phyloP scores from a whole-genome alignment of 495 filamentous ascomycete genomes.

The Darksidea phi region DNA sequence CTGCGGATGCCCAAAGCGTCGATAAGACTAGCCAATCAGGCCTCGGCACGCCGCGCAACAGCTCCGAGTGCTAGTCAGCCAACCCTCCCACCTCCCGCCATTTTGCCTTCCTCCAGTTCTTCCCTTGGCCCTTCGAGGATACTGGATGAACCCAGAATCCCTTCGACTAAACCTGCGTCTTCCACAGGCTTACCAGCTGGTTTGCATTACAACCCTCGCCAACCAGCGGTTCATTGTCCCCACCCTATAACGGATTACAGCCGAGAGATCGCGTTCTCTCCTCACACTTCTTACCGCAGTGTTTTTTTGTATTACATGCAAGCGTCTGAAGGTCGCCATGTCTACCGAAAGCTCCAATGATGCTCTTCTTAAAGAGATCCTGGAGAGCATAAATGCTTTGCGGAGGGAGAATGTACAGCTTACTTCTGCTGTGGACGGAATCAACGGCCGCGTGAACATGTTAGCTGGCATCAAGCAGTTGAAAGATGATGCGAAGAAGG shows the following conservation, averaged over 20 bases:
- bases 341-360: constrained; percentile 26
- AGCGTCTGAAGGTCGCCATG: constrained; percentile 25
- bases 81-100: not conserved
- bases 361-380: constrained; percentile 52
- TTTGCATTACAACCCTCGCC: constrained; percentile 1
- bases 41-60: constrained; percentile 1
- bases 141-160: not conserved
- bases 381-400: constrained; percentile 53
- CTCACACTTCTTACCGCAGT: not conserved
- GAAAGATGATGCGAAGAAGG: constrained; percentile 46
- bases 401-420: constrained; percentile 59
- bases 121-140: not conserved
- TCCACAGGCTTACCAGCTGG: not conserved
- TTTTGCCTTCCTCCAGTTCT: not conserved
- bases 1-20: constrained; percentile 21
- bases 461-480: constrained; percentile 58
- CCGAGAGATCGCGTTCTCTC: constrained; percentile 4
- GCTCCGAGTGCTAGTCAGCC: constrained; percentile 5
- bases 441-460: constrained; percentile 64
- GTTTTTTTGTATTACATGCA: constrained; percentile 21
- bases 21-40: constrained; percentile 26
- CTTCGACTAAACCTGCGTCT: not conserved
- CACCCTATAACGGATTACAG: constrained; percentile 1
- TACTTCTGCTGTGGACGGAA: constrained; percentile 60
- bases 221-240: constrained; percentile 11